Conservation (phyloP, 106 monocot species). For the Iris macrosiphon region DNA sequence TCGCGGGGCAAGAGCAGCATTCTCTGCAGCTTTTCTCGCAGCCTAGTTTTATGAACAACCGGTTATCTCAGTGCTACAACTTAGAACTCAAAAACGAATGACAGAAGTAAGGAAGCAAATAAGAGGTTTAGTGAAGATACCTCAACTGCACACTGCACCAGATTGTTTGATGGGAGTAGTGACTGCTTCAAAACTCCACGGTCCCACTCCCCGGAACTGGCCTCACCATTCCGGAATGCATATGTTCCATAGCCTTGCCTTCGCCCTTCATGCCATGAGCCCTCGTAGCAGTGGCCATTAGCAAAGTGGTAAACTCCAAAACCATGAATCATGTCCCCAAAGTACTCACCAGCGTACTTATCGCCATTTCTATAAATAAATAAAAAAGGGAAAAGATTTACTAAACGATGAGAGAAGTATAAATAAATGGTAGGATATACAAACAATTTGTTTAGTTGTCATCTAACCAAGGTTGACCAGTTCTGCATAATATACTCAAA, state of each 20-base stretch:
- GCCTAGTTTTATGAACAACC: conserved; percentile 7
- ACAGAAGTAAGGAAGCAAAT: not conserved
- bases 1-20: conserved; percentile 17
- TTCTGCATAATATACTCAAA: no score
- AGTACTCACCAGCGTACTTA: conserved; percentile 30
- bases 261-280: conserved; percentile 50
- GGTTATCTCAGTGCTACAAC: no score
- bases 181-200: conserved; percentile 24
- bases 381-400: not conserved
- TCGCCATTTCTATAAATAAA: conserved; percentile 24
- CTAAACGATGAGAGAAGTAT: not conserved
- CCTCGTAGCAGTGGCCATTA: conserved; percentile 43
- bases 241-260: conserved; percentile 47
- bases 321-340: conserved; percentile 39
- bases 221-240: conserved; percentile 38
- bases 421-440: not conserved
- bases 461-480: no score
- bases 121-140: no score
- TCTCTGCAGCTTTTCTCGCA: conserved; percentile 39
- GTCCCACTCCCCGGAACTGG: conserved; percentile 38
- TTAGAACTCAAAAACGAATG: not conserved
- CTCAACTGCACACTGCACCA: conserved; percentile 12
- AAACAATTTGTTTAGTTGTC: no score
- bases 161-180: conserved; percentile 3
- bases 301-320: conserved; percentile 45